Evolutionary conservation across 306 rosid genomes (phyloP).

Genomic region (Begonia loranthoides): DNA sequence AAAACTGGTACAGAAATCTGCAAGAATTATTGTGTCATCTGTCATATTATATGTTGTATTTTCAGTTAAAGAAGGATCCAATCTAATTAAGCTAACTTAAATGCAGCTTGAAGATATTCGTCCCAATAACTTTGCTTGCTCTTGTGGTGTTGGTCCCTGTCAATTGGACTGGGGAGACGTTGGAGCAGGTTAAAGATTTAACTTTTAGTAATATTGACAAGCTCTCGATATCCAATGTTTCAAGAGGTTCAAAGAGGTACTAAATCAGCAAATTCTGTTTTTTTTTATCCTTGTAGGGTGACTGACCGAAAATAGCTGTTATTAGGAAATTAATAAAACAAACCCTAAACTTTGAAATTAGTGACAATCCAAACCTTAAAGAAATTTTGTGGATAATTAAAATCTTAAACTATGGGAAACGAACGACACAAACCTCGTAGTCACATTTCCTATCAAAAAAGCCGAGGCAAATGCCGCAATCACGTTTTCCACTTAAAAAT

Average conservation of each 20-base stretch:
- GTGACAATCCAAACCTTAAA: too few relatives aligned
- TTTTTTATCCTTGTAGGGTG: not conserved
- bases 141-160: constrained; percentile 68
- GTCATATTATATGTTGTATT: constrained; percentile 1
- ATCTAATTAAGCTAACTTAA: not conserved
- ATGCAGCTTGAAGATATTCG: constrained; percentile 63
- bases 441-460: too few relatives aligned
- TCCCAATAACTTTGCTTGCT: constrained; percentile 50
- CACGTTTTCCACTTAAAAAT: too few relatives aligned
- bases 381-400: too few relatives aligned
- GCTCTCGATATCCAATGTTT: constrained; percentile 79
- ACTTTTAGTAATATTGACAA: constrained; percentile 59
- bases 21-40: not conserved
- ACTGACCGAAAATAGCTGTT: not conserved
- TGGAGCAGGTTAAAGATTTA: constrained; percentile 31
- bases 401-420: too few relatives aligned
- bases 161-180: constrained; percentile 49
- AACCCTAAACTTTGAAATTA: too few relatives aligned
- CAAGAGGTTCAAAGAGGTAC: constrained; percentile 54
- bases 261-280: not conserved
- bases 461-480: too few relatives aligned
- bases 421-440: too few relatives aligned
- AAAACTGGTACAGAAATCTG: not conserved
- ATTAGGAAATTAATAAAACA: too few relatives aligned
- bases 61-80: constrained; percentile 7